Evolutionary conservation across 768 basidiomycete genomes (phyloP), one percentile per base, ranked within the genome.

Genomic region (Cubamyces sp.): DNA sequence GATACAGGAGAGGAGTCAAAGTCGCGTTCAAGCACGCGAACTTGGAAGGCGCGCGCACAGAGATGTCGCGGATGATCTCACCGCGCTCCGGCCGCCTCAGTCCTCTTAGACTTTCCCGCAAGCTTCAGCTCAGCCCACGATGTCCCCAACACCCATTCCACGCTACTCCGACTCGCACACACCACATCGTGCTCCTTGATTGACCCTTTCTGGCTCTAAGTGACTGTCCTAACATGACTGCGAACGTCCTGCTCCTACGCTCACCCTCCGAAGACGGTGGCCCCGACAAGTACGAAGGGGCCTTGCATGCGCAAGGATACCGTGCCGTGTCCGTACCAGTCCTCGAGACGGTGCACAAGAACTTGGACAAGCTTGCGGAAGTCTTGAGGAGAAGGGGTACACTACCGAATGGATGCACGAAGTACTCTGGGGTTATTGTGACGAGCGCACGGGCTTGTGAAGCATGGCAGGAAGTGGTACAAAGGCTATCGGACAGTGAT

Each of bases 371-470:
- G 14, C 79, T 96, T 14, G 69, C 72, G 28, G 64, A 73, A 16
- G 72, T 82, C 52, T 72, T 91, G 18, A 54, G 65, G 1, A 43
- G 60, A 7, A 83, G 82, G 0, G 66, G 51, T 6, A 19, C 12
- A 12, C 19, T 39, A 18, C 15, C 14, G 3, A 16, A 3, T 21
- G 48, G 11, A n/a, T 43, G 45, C 54, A 23, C 42, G 47, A 43
- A 15, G 66, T 19, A 75, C 82, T 60, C 72, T 7, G 93, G 88
- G 5, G 87, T 93, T 6, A 81, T 95, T 49, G 69, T 95, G 21
- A 96, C 94, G 3, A 94, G 92, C 68, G 86, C 84, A 30, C 78
- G 94, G 26, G 85, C 88, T 0, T 87, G 86, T 63, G 89, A 92
- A 50, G 90, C 89, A 0, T 92, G 90, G 85, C 76, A 72, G 41